These are phyloP conservation scores for Galerina sulciceps DNA, from an alignment of 768 basidiomycete genomes.

Conservation along the genomic window DNA sequence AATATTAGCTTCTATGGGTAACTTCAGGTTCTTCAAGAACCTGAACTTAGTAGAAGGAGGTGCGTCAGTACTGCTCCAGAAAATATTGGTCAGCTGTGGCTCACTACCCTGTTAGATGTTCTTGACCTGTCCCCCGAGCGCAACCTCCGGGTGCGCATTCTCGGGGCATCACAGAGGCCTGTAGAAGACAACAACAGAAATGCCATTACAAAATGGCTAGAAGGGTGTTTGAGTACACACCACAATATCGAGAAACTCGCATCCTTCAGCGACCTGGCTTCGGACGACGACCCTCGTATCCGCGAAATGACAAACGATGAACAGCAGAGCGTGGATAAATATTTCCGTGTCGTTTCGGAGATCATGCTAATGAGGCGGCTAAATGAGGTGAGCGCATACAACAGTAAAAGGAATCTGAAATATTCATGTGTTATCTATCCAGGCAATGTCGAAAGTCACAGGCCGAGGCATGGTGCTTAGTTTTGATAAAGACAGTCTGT, in stretches of 20 bases:
- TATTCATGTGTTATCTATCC: not conserved
- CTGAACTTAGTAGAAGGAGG: constrained; percentile 3
- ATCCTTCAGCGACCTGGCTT: constrained; percentile 6
- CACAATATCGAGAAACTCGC: constrained; percentile 24
- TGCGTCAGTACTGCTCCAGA: not conserved
- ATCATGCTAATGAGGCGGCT: constrained; percentile 26
- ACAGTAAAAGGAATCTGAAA: too few species aligned
- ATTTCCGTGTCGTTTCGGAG: constrained; percentile 40
- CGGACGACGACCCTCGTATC: constrained; percentile 28
- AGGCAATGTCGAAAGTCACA: constrained; percentile 18
- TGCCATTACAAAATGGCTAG: constrained; percentile 21
- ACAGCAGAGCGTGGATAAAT: constrained; percentile 32
- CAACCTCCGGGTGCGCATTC: constrained; percentile 4
- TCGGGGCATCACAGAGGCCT: constrained; percentile 19
- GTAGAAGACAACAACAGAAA: constrained; percentile 15
- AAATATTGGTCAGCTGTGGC: not conserved
- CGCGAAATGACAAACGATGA: constrained; percentile 43
- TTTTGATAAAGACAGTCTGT: not conserved
- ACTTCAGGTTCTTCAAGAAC: not conserved
- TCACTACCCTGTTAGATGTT: not conserved
- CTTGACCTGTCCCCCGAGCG: not conserved
- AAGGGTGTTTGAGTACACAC: constrained; percentile 15
- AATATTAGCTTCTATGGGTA: not conserved
- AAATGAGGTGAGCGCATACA: constrained; percentile 21
- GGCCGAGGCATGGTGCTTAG: constrained; percentile 11